Base-by-base conservation (phyloP, 1,139 yeast species). In the Saccharomyces hybrid region DNA sequence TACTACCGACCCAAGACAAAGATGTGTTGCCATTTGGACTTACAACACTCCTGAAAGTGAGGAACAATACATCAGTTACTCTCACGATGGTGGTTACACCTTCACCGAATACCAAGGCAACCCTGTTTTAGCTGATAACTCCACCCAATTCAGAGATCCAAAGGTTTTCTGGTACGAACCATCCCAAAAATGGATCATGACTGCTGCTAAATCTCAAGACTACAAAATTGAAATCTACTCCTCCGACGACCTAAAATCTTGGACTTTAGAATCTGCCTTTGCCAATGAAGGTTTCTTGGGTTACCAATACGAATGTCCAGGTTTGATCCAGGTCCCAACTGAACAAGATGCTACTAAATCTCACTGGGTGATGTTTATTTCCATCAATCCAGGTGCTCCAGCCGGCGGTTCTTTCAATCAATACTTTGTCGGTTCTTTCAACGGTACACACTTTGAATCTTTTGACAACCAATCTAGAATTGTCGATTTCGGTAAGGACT, bases 231-330 rank as follows among this genome's bases (percentile, higher is more conserved):
- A 62, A 48, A 65, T 74, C 50, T 73, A 65, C 57, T 61, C 68
- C 13, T 71, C 75, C 9, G 41, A 55, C 3, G 62, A 74, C 56
- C 58, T 73, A 55, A 63, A 56, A 25, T 49, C 62, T 8, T 73
- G 77, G 77, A 58, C 56, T 2, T 58, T 61, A 31, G 65, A 63
- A 31, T 68, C 75, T 14, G 61, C 64, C 31, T 72, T 73, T 55
- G 58, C 67, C 7, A 60, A 64, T n/a, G 60, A 59, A 16, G 76
- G 76, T 2, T 55, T 62, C 34, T 51, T 63, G 11, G 77, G 76
- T 2, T 70, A 59, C 58, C 76, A 73, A 57, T 74, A 73, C 57
- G 76, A 73, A 59, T 71, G 75, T 55, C 76, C 76, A 2, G 72
- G 72, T 38, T 57, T 73, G 41, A 65, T 67, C 8, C n/a, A 38